These are phyloP conservation scores for Pythium grandisporangium DNA, from an alignment of 352 stramenopile genomes.

Conservation along the genomic window DNA sequence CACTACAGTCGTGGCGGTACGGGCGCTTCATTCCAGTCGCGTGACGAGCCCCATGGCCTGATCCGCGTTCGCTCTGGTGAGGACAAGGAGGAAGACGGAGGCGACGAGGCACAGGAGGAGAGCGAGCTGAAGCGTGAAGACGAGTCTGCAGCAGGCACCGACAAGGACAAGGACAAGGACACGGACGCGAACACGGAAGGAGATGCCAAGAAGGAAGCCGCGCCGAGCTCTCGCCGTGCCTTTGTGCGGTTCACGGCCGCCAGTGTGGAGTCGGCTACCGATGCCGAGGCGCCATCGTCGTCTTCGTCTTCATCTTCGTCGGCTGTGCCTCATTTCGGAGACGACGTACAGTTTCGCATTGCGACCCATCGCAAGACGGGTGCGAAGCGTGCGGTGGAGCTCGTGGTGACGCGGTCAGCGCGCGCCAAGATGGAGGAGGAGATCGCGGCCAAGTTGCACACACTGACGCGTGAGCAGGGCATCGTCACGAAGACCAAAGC, in stretches of 20 bases:
- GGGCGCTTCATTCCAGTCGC: slow-evolving; percentile 8
- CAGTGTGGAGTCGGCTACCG: background rate
- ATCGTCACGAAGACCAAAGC: slow-evolving; percentile 54
- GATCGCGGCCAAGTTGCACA: slow-evolving; percentile 52
- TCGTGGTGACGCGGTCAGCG: slow-evolving; percentile 44
- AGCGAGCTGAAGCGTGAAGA: too few species aligned
- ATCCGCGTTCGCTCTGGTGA: slow-evolving; percentile 22
- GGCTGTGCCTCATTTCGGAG: slow-evolving; percentile 36
- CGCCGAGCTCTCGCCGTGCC: slow-evolving; percentile 4
- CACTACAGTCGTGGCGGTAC: slow-evolving; percentile 22
- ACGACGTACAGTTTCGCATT: slow-evolving; percentile 67
- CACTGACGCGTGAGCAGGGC: slow-evolving; percentile 43
- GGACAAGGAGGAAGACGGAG: background rate
- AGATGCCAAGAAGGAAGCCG: background rate
- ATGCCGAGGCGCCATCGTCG: slow-evolving; percentile 5
- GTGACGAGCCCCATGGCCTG: slow-evolving; percentile 32
- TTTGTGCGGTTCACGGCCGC: slow-evolving; percentile 1
- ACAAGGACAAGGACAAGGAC: too few species aligned
- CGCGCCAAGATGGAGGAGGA: slow-evolving; percentile 56
- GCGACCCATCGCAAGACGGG: slow-evolving; percentile 61
- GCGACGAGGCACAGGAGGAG: background rate
- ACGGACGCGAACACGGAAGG: slow-evolving; percentile 5
- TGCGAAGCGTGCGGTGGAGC: slow-evolving; percentile 51
- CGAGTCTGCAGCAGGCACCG: too few species aligned
- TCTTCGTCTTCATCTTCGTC: too few species aligned